These are phyloP conservation scores for Amaranthus palmeri DNA, from an alignment of 148 eudicot species.

Conservation along the genomic window DNA sequence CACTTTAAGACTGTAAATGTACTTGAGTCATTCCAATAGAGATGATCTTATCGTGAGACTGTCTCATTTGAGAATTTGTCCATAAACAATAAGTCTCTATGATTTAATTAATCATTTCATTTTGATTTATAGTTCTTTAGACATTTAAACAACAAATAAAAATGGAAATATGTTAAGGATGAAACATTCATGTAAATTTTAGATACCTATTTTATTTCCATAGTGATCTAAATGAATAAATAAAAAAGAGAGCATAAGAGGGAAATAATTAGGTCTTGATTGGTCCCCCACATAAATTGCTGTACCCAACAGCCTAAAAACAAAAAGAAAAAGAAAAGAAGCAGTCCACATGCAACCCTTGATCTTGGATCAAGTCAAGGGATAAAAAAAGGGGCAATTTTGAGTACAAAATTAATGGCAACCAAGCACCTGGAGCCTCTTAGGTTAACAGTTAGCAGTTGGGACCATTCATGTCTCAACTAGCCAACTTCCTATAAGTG, in stretches of 20 bases:
- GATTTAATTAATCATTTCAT: too few species aligned
- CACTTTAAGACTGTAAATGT: too few species aligned
- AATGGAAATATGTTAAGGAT: background rate
- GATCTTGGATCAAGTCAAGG: constrained; percentile 4
- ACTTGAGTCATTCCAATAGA: too few species aligned
- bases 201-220: background rate
- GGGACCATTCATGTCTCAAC: constrained; percentile 23
- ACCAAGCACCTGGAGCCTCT: constrained; percentile 3
- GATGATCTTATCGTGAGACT: too few species aligned
- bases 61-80: too few species aligned
- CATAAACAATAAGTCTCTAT: too few species aligned
- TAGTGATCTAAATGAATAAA: background rate
- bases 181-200: background rate
- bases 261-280: constrained; percentile 2
- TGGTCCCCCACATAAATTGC: background rate
- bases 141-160: background rate
- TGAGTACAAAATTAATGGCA: background rate
- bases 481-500: background rate
- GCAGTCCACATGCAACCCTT: constrained; percentile 17
- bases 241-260: background rate
- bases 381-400: background rate
- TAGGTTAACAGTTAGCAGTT: constrained; percentile 13
- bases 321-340: background rate
- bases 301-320: background rate
- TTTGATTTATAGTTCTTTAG: too few species aligned